Percentiles rank a stretch among this genome's conserved stretches.
phyloP scores from a whole-genome alignment of 83 land plant genomes.

The Picea mariana region DNA sequence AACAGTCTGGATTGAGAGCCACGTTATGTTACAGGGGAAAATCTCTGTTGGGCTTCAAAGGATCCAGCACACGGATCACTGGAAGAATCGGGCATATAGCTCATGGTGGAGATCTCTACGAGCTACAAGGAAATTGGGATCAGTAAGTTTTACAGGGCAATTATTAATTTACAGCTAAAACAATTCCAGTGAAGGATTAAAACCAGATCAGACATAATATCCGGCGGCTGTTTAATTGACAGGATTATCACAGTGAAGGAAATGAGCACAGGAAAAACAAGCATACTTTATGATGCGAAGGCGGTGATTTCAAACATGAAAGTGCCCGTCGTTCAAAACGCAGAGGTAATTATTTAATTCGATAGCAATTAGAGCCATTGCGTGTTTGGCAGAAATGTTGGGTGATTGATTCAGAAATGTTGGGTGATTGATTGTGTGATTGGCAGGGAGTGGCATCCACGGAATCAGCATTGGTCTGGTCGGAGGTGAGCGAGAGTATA shows the following conservation, averaged over 20 bases:
- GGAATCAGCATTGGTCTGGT: conserved; percentile 70
- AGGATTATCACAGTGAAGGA: conserved; percentile 8
- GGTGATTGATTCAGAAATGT: too few relatives aligned
- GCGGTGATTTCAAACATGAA: conserved; percentile 14
- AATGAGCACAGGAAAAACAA: background rate
- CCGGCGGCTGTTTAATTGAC: background rate
- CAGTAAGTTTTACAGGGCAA: conserved; percentile 36
- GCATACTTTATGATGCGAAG: conserved; percentile 7
- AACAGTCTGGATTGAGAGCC: conserved; percentile 66
- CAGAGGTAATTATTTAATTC: background rate
- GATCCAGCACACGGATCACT: conserved; percentile 37
- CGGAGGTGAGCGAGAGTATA: conserved; percentile 57
- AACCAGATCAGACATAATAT: background rate
- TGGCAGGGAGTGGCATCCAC: conserved; percentile 44
- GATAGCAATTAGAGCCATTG: background rate
- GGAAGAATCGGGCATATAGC: conserved; percentile 55
- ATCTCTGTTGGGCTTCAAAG: conserved; percentile 45
- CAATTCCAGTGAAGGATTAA: background rate
- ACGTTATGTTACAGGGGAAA: conserved; percentile 43
- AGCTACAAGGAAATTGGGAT: conserved; percentile 76
- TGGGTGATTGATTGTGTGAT: background rate
- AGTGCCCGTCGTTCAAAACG: background rate
- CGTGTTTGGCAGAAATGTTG: too few relatives aligned
- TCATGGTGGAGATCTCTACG: conserved; percentile 37
- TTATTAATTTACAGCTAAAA: background rate